Evolutionary conservation across 2,329 filamentous ascomycete genomes (phyloP), one percentile per base, ranked within the genome.

Genomic region (Neoscytalidium dimidiatum): DNA sequence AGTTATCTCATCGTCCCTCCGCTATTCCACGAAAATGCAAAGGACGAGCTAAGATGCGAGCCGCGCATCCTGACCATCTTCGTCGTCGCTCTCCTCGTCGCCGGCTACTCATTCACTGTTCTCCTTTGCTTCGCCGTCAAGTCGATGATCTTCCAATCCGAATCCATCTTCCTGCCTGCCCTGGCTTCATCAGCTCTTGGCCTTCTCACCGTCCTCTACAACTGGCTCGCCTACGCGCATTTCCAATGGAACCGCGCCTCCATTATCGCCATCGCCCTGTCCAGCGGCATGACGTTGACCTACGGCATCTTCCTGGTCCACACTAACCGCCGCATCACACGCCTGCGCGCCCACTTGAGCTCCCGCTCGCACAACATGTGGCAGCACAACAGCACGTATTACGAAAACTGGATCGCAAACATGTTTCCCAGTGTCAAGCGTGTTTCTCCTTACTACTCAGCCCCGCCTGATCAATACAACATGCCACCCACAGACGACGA

Each of bases 1-100:
- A 82, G 81, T 60, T 84, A 80, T 70, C 76, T 84, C 35, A 80
- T 84, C 63, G 75, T 84, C 21, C 81, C 82, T 6, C 75, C 78
- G 28, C 79, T 82, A 62, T 84, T 81, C 70, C 78, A 80, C 57
- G 73, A 72, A 26, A 69, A 78, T 17, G 57, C 72, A 9, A 66
- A 78, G 38, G 19, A 5, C 7, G 21, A 26, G 33, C 73, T 83
- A 28, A 76, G 75, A 60, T 74, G 82, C 62, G 77, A 74, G 64
- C 72, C 75, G 53, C 73, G 74, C 0, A 77, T 77, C 4, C 68
- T 83, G 6, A 77, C 76, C 3, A 80, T 82, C 57, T 79, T 83
- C 65, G 77, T 82, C 26, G 76, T 82, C 68, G 78, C 80, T 4
- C 73, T 85, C 19, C 74, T 84, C 7, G 77, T 79, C 1, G 77